Conservation (phyloP, 306 rosid species). For the Senna siamea region DNA sequence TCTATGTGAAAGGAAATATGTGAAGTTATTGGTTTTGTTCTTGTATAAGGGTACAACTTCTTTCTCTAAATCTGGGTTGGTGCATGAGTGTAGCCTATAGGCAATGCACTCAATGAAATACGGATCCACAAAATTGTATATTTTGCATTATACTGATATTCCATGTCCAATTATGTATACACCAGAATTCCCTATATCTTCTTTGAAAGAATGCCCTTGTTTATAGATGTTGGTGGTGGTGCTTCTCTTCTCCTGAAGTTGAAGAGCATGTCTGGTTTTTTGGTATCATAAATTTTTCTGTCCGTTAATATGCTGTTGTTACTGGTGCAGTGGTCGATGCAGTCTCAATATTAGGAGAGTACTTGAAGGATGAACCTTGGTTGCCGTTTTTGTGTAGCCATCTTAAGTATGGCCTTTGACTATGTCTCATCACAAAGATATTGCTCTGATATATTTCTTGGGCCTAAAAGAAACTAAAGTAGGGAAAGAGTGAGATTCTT, state of each 20-base stretch:
- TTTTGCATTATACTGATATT: neutral
- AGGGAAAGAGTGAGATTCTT: conserved; percentile 25
- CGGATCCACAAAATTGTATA: neutral
- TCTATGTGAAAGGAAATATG: no score
- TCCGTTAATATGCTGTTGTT: conserved; percentile 39
- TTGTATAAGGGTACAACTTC: neutral
- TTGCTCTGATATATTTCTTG: conserved; percentile 9
- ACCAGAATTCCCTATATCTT: conserved; percentile 2
- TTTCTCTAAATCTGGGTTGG: neutral
- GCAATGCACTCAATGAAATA: neutral
- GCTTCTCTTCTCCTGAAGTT: conserved; percentile 25
- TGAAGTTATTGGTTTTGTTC: neutral
- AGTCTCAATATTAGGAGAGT: conserved; percentile 85
- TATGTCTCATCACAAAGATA: conserved; percentile 28
- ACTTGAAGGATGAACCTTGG: conserved; percentile 86
- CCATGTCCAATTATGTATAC: conserved; percentile 2
- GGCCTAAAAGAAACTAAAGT: conserved; percentile 24
- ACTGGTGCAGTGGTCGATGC: conserved; percentile 82
- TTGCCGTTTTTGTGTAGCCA: conserved; percentile 70
- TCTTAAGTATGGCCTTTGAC: conserved; percentile 61
- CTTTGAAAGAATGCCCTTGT: conserved; percentile 7
- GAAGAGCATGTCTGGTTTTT: conserved; percentile 8
- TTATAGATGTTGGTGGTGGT: conserved; percentile 12
- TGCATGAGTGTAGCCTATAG: neutral
- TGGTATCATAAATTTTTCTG: conserved; percentile 8